Base-by-base conservation (phyloP, 2,329 filamentous ascomycete species). In the Beauveria asiatica region DNA sequence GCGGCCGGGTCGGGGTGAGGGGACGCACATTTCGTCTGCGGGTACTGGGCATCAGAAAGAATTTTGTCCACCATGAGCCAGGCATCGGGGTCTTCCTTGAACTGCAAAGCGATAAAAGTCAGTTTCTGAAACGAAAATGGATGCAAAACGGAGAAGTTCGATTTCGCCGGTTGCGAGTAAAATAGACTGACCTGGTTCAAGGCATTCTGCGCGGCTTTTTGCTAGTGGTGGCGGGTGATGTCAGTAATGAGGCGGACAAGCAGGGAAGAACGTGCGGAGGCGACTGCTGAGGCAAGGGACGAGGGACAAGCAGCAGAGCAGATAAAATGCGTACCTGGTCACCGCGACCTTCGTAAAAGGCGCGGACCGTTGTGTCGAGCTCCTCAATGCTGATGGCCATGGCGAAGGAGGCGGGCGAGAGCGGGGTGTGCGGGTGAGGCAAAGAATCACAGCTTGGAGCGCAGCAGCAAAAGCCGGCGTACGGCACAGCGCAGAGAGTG, bases 61-160 rank as follows among this genome's bases (percentile, higher is more conserved):
- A 99, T 96, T 78, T 96, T 92, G 74, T 97, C 94, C 69, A 97
- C 94, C 73, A 97, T 85, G 66, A 97, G 84, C 94, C 94, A 99
- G 62, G 94, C 88, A 79, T 99, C 94, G 61, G 93, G 92, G 71
- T 97, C 96, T 80, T 97, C 94, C 76, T 97, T 97, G 83, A 99
- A 99, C 90, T 97, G 64, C 49, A 44, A 23, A 50, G 9, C 11
- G 6, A 46, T 30, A 21, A 52, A 39, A 23, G 57, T 62, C 41
- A 62, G 60, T n/a, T 17, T 21, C 27, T 33, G 13, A 13, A 6
- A 5, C 8, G 11, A 17, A 21, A 52, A 16, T 16, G 6, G 17
- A 37, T 33, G 44, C 57, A n/a, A 10, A 8, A 27, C 9, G 3
- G 21, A n/a, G 30, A 1, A 3, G 11, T 16, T 9, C 8, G 1